A percentile compares a stretch with the other conserved stretches of the same genome.
These are phyloP conservation scores for Vanrija humicola DNA, from an alignment of 1,284 basidiomycete species.

Conservation along the genomic window DNA sequence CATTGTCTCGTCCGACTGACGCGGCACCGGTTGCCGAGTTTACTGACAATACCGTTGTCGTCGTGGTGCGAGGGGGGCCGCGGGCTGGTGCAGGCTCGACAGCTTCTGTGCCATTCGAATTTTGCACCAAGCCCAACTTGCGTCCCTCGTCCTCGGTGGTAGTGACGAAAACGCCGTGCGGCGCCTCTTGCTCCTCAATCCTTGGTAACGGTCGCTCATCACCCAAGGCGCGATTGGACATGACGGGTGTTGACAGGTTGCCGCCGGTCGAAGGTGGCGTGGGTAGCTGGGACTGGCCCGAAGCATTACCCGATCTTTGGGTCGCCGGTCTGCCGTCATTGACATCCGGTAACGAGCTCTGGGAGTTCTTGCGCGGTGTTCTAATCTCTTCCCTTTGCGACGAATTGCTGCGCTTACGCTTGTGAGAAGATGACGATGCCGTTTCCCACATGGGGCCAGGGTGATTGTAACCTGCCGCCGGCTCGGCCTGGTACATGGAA, in stretches of 20 bases:
- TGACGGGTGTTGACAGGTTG: background rate
- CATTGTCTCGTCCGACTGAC: constrained; percentile 25
- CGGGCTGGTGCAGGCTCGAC: constrained; percentile 14
- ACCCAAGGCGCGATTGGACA: background rate
- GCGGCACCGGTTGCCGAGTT: constrained; percentile 28
- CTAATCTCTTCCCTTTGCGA: constrained; percentile 3
- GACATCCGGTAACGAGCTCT: background rate
- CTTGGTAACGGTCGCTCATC: too few relatives aligned
- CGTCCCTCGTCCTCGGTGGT: constrained; percentile 34
- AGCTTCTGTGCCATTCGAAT: constrained; percentile 26
- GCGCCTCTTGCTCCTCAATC: background rate
- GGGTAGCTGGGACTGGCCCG: background rate
- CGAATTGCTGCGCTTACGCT: constrained; percentile 16
- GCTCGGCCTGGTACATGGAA: background rate
- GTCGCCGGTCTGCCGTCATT: background rate
- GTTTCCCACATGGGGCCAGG: constrained; percentile 8
- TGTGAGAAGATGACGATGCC: constrained; percentile 4
- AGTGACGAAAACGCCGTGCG: constrained; percentile 33
- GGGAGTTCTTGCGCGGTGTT: constrained; percentile 1
- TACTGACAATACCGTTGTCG: constrained; percentile 28
- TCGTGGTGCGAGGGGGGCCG: constrained; percentile 23
- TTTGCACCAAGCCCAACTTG: constrained; percentile 33
- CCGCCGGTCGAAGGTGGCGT: constrained; percentile 13
- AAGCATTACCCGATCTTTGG: too few relatives aligned
- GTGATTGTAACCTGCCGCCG: background rate